Percentiles rank a stretch among this genome's conserved stretches.
These are phyloP conservation scores for Daldinia loculata DNA, from an alignment of 495 filamentous ascomycete species.

Conservation along the genomic window DNA sequence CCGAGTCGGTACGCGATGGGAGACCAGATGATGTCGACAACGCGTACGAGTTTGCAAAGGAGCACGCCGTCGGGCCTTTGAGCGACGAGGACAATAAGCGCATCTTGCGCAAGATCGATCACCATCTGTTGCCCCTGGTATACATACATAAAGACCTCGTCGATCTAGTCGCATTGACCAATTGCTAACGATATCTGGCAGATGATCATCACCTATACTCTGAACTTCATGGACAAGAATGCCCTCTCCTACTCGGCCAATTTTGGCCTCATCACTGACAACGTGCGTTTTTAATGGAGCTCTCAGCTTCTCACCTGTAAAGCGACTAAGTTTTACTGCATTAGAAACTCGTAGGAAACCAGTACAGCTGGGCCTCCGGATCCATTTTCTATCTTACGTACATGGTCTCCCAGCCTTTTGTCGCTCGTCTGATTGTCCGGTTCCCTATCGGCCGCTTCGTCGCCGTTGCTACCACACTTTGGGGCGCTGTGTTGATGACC, in stretches of 20 bases:
- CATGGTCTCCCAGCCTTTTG: conserved; percentile 63
- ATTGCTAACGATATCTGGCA: conserved; percentile 28
- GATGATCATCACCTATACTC: conserved; percentile 35
- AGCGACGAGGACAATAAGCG: conserved; percentile 55
- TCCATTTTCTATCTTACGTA: conserved; percentile 64
- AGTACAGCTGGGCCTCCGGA: conserved; percentile 64
- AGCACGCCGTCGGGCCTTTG: conserved; percentile 46
- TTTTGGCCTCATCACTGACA: conserved; percentile 29
- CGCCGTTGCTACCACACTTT: conserved; percentile 53
- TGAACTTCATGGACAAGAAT: conserved; percentile 68
- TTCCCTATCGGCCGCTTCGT: conserved; percentile 67
- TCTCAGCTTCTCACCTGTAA: conserved; percentile 12
- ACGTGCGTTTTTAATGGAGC: conserved; percentile 15
- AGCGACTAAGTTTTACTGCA: conserved; percentile 56
- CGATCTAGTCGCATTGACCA: not conserved
- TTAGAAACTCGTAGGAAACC: conserved; percentile 51
- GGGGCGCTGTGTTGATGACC: conserved; percentile 55
- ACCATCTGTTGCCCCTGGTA: conserved; percentile 61
- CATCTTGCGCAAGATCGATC: conserved; percentile 64
- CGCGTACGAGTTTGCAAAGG: conserved; percentile 54
- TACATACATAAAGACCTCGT: not conserved
- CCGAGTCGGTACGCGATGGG: conserved; percentile 16
- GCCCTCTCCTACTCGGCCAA: conserved; percentile 61
- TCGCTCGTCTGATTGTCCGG: conserved; percentile 65
- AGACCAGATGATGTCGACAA: conserved; percentile 49